Conservation (phyloP, 169 alveolate species). For the Ichthyophthirius multifiliis region DNA sequence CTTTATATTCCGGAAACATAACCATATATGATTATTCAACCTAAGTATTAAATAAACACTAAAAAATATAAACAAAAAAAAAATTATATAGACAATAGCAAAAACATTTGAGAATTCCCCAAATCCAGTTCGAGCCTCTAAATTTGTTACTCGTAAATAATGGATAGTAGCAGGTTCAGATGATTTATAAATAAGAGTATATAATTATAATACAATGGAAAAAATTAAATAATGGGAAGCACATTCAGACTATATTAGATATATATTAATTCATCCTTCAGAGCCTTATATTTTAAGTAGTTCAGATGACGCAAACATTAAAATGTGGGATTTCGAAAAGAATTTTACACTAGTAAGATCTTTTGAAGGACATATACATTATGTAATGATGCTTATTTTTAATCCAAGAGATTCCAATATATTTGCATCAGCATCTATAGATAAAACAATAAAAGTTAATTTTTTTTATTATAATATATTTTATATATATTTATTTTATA, state of each 20-base stretch:
- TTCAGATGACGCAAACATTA: constrained; percentile 97
- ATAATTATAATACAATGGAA: constrained; percentile 96
- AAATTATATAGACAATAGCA: constrained; percentile 81
- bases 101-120: constrained; percentile 93
- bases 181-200: constrained; percentile 92
- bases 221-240: constrained; percentile 93
- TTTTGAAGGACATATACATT: constrained; percentile 97
- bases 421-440: constrained; percentile 97
- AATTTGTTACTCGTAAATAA: constrained; percentile 93
- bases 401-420: constrained; percentile 95
- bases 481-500: not conserved
- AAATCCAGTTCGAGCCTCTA: constrained; percentile 94
- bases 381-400: constrained; percentile 96
- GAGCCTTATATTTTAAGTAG: constrained; percentile 93
- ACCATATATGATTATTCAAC: constrained; percentile 80
- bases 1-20: constrained; percentile 92
- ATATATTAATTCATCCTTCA: constrained; percentile 96
- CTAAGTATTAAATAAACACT: no score
- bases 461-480: no score
- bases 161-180: constrained; percentile 96
- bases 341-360: constrained; percentile 90
- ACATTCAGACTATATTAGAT: constrained; percentile 97
- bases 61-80: no score
- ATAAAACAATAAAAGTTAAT: constrained; percentile 88
- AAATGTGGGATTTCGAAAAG: constrained; percentile 97